Percentiles rank a stretch among this genome's conserved stretches.
phyloP scores from a whole-genome alignment of 2,329 filamentous ascomycete species.

The Fusarium sacchari region DNA sequence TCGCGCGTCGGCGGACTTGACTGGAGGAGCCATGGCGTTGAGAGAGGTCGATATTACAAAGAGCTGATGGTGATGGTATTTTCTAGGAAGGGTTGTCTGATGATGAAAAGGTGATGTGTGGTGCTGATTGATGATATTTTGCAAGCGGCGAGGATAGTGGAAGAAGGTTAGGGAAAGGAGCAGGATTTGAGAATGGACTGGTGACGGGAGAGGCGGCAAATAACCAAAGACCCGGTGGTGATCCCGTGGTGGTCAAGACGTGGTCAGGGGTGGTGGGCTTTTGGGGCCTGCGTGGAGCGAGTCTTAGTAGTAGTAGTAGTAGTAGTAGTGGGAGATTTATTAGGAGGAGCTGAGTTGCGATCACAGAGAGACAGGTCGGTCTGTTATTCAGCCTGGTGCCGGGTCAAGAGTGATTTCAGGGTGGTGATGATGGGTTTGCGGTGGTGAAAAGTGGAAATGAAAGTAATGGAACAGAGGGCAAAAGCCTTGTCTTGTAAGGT shows the following conservation, averaged over 20 bases:
- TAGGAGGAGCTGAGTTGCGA: conserved; percentile 41
- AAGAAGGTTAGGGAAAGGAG: conserved; percentile 25
- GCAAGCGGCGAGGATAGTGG: conserved; percentile 11
- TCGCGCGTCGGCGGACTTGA: conserved; percentile 49
- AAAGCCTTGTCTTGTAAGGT: conserved; percentile 51
- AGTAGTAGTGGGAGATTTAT: conserved; percentile 38
- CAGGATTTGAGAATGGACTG: conserved; percentile 38
- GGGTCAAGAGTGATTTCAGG: conserved; percentile 15
- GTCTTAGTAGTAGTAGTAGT: conserved; percentile 27
- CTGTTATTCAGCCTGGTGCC: not conserved
- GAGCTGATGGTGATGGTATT: conserved; percentile 23
- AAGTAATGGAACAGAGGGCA: conserved; percentile 42
- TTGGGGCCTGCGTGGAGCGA: conserved; percentile 46
- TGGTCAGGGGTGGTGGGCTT: conserved; percentile 46
- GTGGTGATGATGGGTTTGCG: conserved; percentile 39
- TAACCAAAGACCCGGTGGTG: conserved; percentile 41
- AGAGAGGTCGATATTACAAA: conserved; percentile 6
- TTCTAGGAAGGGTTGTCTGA: conserved; percentile 8
- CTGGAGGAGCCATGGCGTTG: conserved; percentile 48
- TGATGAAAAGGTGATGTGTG: not conserved
- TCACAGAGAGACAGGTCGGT: not conserved
- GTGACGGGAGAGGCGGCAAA: conserved; percentile 44
- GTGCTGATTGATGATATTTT: conserved; percentile 14
- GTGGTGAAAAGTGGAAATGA: conserved; percentile 36
- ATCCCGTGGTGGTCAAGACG: conserved; percentile 45